Evolutionary conservation across 805 yeast species (phyloP), one percentile per base, ranked within the genome.

Genomic region (Candida dajiaensis): DNA sequence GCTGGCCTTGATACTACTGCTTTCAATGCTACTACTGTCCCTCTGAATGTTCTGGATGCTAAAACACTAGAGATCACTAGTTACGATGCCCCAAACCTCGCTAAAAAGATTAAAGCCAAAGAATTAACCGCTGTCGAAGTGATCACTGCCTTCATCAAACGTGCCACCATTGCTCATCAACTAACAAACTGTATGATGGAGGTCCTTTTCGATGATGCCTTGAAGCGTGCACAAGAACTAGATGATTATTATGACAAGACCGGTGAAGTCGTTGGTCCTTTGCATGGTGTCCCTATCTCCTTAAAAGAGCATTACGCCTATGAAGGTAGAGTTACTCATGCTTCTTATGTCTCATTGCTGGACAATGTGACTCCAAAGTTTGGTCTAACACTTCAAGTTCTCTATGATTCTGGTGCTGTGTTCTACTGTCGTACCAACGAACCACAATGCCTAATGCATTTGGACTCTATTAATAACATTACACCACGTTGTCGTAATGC

Each of bases 401-500:
- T 60, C 20, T 53, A 55, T 28, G 61, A 60, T 31, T 43, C 50
- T 16, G 64, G 64, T 38, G 85, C 84, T 28, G 77, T 81, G 19
- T 74, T 80, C 53, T 81, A 74, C 57, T 78, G 78, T 40, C 72
- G 89, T 61, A 81, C 89, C 9, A 75, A 79, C 47, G 78, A 81
- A 61, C 89, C 89, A 4, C 88, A 81, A 59, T 70, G 80, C 4
- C 66, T 83, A 60, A 83, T 83, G 89, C 87, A 82, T 54, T 65
- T 80, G 58, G 84, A 80, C 60, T 76, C 85, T 20, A 67, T 70
- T 56, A 80, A 81, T 62, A 77, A 78, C 64, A 70, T 82, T 56
- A 72, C 69, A 38, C 87, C 86, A 6, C 68, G 78, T 51, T 71
- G 85, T 6, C 68, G 76, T 58, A 82, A 82, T 58, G 77, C 85